Percentiles rank a stretch among this genome's conserved stretches.
phyloP scores from a whole-genome alignment of 495 filamentous ascomycete genomes.

The Tuber aestivum region DNA sequence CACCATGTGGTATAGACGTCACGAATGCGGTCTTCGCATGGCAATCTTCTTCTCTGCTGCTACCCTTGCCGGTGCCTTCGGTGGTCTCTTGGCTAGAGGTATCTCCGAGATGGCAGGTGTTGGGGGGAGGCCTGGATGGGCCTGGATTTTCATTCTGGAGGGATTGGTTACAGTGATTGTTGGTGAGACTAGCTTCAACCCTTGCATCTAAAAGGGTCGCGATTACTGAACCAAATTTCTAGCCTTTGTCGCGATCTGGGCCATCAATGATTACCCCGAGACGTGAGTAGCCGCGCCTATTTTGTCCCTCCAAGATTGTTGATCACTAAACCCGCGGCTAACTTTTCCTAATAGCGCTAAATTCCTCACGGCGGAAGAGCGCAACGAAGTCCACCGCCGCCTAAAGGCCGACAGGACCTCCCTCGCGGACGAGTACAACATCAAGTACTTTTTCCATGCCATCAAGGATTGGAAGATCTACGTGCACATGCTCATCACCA shows the following conservation, averaged over 20 bases:
- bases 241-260: slow-evolving; percentile 48
- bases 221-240: slow-evolving; percentile 25
- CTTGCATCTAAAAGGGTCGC: slow-evolving; percentile 11
- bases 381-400: slow-evolving; percentile 48
- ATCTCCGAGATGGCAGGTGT: slow-evolving; percentile 60
- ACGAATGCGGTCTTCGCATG: slow-evolving; percentile 55
- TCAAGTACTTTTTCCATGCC: slow-evolving; percentile 62
- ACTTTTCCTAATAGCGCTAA: slow-evolving; percentile 43
- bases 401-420: slow-evolving; percentile 55
- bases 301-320: background rate
- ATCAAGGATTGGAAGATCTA: slow-evolving; percentile 63
- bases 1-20: slow-evolving; percentile 67
- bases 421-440: slow-evolving; percentile 63
- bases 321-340: slow-evolving; percentile 8
- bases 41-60: slow-evolving; percentile 64
- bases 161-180: slow-evolving; percentile 49
- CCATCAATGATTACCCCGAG: slow-evolving; percentile 57
- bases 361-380: slow-evolving; percentile 52
- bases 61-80: slow-evolving; percentile 53
- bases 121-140: slow-evolving; percentile 55
- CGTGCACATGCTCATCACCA: slow-evolving; percentile 47
- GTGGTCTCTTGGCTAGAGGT: slow-evolving; percentile 61
- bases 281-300: slow-evolving; percentile 42
- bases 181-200: slow-evolving; percentile 34
- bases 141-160: slow-evolving; percentile 70